phyloP scores from a whole-genome alignment of 495 filamentous ascomycete genomes.

The Xylaria longipes region DNA sequence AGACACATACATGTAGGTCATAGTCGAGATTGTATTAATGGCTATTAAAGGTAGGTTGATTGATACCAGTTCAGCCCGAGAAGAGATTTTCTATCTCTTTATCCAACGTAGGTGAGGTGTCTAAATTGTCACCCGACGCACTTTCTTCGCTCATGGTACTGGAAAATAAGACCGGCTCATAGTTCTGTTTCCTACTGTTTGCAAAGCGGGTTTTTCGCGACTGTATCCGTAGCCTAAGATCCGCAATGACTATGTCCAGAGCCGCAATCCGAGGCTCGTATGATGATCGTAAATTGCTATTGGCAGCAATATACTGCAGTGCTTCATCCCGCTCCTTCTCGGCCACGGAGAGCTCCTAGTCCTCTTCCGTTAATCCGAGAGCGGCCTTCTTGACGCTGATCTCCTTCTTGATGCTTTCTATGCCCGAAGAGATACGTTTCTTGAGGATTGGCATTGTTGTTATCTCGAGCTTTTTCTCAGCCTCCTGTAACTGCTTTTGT shows the following conservation, averaged over 20 bases:
- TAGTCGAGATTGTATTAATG: neutral
- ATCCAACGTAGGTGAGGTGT: neutral
- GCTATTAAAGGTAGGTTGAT: neutral
- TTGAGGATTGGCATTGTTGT: conserved; percentile 56
- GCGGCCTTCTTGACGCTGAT: conserved; percentile 64
- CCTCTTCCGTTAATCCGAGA: conserved; percentile 54
- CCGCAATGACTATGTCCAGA: neutral
- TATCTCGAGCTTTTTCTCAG: conserved; percentile 44
- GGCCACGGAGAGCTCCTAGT: conserved; percentile 22
- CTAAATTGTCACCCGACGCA: neutral
- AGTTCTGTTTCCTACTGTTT: neutral
- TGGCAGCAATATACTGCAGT: neutral
- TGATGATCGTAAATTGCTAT: neutral
- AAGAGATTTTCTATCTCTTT: conserved; percentile 3
- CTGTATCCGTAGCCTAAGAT: neutral
- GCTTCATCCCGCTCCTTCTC: neutral
- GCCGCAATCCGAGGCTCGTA: neutral
- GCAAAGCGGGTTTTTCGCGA: neutral
- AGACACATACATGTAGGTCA: neutral
- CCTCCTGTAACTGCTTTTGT: conserved; percentile 48
- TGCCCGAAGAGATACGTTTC: conserved; percentile 48
- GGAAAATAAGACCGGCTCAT: neutral
- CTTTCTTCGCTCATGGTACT: neutral
- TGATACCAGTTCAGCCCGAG: neutral
- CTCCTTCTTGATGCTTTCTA: conserved; percentile 62